Evolutionary conservation across 2,329 filamentous ascomycete species (phyloP).

Genomic region (Cladophialophora bantiana): DNA sequence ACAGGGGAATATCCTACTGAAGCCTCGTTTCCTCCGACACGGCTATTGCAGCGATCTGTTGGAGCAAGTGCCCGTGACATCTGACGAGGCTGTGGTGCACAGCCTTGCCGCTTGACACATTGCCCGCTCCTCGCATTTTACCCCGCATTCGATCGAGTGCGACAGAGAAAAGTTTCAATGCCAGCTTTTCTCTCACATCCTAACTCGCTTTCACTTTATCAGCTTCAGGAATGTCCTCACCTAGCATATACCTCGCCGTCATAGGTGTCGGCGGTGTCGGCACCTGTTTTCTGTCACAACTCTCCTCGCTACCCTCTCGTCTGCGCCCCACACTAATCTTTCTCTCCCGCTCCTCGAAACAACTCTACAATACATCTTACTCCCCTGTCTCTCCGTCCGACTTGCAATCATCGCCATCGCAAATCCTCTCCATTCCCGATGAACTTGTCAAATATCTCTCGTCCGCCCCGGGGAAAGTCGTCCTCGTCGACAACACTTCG

Average conservation of each 20-base stretch:
- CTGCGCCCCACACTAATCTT: slow-evolving; percentile 80
- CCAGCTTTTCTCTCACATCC: background rate
- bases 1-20: background rate
- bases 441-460: slow-evolving; percentile 80
- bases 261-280: slow-evolving; percentile 91
- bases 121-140: background rate
- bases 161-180: slow-evolving; percentile 12
- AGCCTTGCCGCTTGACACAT: background rate
- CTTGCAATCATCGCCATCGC: slow-evolving; percentile 68
- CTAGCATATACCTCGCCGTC: slow-evolving; percentile 38
- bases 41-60: background rate
- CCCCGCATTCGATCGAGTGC: slow-evolving; percentile 13
- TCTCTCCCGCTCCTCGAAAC: slow-evolving; percentile 84
- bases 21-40: background rate
- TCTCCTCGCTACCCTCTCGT: slow-evolving; percentile 71
- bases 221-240: slow-evolving; percentile 20
- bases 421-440: slow-evolving; percentile 67
- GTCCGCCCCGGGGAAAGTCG: slow-evolving; percentile 75
- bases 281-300: slow-evolving; percentile 85
- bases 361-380: slow-evolving; percentile 71
- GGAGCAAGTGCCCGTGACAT: background rate
- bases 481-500: slow-evolving; percentile 96
- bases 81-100: slow-evolving; percentile 15
- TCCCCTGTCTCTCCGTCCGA: slow-evolving; percentile 64
- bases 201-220: background rate